Conservation (phyloP, 2,329 filamentous ascomycete species). For the Penicillium decumbens region DNA sequence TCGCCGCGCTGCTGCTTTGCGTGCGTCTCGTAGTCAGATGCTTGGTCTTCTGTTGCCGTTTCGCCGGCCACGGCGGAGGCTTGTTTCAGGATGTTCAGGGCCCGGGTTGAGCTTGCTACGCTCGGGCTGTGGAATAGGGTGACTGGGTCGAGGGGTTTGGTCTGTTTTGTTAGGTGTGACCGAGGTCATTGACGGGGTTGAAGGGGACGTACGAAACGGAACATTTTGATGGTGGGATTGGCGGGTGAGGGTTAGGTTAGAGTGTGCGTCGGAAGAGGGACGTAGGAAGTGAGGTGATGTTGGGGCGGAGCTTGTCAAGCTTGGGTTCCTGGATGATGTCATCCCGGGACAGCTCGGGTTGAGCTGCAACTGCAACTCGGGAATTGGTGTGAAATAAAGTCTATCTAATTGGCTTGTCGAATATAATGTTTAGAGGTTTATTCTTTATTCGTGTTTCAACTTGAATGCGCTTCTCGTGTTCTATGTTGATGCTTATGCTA, state of each 20-base stretch:
- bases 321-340: slow-evolving; percentile 17
- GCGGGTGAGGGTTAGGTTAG: neutral
- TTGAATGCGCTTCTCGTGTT: neutral
- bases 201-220: slow-evolving; percentile 23
- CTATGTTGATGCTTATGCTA: neutral
- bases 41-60: slow-evolving; percentile 68
- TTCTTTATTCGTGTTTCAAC: neutral
- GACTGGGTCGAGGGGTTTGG: slow-evolving; percentile 80
- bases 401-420: neutral
- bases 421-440: neutral
- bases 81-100: slow-evolving; percentile 74
- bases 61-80: slow-evolving; percentile 64
- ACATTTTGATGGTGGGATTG: slow-evolving; percentile 18
- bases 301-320: neutral
- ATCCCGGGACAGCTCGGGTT: slow-evolving; percentile 11
- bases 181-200: neutral
- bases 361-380: neutral
- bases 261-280: neutral
- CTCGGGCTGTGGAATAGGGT: slow-evolving; percentile 91
- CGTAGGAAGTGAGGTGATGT: neutral
- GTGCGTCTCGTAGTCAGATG: slow-evolving; percentile 61
- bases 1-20: slow-evolving; percentile 58
- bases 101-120: slow-evolving; percentile 66
- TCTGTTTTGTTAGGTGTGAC: slow-evolving; percentile 43
- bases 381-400: neutral